A percentile compares a stretch with the other conserved stretches of the same genome.
phyloP scores from a whole-genome alignment of 306 rosid species.

The Neltuma alba region DNA sequence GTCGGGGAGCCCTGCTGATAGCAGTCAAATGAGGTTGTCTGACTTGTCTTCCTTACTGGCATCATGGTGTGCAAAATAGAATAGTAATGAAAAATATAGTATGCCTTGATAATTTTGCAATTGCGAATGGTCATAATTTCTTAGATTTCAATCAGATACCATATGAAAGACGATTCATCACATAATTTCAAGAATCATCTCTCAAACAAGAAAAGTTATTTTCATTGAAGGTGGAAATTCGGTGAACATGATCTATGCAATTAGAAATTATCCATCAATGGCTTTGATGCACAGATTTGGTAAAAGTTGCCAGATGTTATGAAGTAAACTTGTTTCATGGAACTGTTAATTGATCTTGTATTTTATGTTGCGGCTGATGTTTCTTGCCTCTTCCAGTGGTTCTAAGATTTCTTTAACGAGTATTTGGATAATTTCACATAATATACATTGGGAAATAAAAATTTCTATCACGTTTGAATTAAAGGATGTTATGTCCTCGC shows the following conservation, averaged over 20 bases:
- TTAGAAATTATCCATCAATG: neutral
- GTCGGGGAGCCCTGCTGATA: constrained; percentile 63
- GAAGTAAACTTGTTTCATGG: constrained; percentile 14
- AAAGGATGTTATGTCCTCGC: neutral
- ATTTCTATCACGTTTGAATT: neutral
- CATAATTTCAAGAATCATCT: neutral
- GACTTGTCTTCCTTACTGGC: constrained; percentile 58
- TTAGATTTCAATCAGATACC: neutral
- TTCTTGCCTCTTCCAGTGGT: constrained; percentile 22
- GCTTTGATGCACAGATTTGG: constrained; percentile 15
- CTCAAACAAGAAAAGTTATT: neutral
- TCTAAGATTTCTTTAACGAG: constrained; percentile 13
- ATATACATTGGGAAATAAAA: constrained; percentile 14
- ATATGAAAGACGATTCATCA: neutral
- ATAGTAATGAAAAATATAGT: constrained; percentile 57
- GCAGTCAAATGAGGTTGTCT: constrained; percentile 58
- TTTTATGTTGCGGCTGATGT: constrained; percentile 19
- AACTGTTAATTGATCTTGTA: constrained; percentile 19
- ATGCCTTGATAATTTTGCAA: constrained; percentile 52
- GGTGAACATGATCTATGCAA: constrained; percentile 8
- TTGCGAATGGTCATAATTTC: constrained; percentile 47
- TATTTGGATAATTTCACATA: constrained; percentile 15
- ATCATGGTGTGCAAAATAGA: constrained; percentile 61
- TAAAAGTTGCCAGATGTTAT: constrained; percentile 8
- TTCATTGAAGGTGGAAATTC: constrained; percentile 2